Conservation (phyloP, 2,329 filamentous ascomycete genomes). For the Dryadomyces sulphureus region DNA sequence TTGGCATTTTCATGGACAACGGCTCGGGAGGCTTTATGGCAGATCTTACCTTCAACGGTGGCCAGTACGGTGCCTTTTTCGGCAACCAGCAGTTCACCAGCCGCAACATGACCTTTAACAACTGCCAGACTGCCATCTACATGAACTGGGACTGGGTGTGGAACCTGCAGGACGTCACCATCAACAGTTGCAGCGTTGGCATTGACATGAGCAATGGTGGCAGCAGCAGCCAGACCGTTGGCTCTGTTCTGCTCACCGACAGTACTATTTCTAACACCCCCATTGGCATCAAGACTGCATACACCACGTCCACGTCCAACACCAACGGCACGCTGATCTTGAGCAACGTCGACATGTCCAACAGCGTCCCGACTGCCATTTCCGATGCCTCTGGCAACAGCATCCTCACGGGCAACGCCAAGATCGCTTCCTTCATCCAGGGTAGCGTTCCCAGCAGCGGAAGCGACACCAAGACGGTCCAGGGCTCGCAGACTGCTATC, state of each 20-base stretch:
- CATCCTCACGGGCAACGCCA: conserved; percentile 54
- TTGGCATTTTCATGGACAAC: conserved; percentile 75
- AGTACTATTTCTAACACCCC: conserved; percentile 62
- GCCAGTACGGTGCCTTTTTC: conserved; percentile 61
- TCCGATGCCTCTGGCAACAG: conserved; percentile 36
- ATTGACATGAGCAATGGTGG: conserved; percentile 62
- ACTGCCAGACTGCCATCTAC: conserved; percentile 68
- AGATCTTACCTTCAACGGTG: conserved; percentile 72
- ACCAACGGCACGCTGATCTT: conserved; percentile 74
- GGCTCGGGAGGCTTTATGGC: conserved; percentile 74
- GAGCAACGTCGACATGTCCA: conserved; percentile 75
- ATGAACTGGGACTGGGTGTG: conserved; percentile 92
- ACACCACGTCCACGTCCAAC: conserved; percentile 36
- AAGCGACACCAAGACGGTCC: conserved; percentile 37
- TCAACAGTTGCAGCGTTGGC: conserved; percentile 62
- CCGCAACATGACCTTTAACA: conserved; percentile 69
- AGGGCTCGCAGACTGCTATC: conserved; percentile 39
- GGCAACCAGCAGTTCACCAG: conserved; percentile 82
- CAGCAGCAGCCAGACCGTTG: conserved; percentile 51
- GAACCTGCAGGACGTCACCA: conserved; percentile 61
- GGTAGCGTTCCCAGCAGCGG: conserved; percentile 44
- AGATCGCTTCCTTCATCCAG: conserved; percentile 62
- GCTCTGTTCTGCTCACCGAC: conserved; percentile 73
- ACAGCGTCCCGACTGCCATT: conserved; percentile 53
- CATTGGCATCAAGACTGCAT: conserved; percentile 65